phyloP scores from a whole-genome alignment of 23 red algal species.

The Gracilaria domingensis region DNA sequence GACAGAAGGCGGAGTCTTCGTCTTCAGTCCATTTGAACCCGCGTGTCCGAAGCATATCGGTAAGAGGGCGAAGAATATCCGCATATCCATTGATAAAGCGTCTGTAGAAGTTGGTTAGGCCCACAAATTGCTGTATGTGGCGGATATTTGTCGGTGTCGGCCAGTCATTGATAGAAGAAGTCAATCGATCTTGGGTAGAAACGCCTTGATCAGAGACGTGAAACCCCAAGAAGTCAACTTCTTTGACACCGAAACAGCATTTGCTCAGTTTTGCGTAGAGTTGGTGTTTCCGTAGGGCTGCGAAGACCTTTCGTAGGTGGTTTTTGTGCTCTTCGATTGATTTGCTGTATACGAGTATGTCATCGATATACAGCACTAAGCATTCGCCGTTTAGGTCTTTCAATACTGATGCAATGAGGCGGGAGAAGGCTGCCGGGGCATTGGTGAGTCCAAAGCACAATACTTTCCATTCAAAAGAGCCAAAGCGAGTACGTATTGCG shows the following conservation, averaged over 20 bases:
- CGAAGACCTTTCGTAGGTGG: not conserved
- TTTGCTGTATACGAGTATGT: not conserved
- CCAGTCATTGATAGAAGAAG: not conserved
- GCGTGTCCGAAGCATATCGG: not conserved
- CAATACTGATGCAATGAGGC: not conserved
- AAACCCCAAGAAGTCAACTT: no score
- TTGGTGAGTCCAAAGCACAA: constrained; percentile 35
- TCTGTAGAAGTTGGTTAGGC: no score
- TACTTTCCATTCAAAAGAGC: no score
- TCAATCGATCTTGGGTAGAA: not conserved
- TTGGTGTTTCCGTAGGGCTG: no score
- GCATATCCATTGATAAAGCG: constrained; percentile 26
- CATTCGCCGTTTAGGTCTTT: not conserved
- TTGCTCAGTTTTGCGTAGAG: no score
- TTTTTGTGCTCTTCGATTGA: not conserved
- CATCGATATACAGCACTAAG: no score
- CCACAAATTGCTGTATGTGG: no score
- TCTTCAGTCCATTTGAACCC: no score
- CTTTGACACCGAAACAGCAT: no score
- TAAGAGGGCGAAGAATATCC: not conserved
- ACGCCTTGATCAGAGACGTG: no score
- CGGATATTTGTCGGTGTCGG: not conserved
- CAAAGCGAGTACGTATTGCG: constrained; percentile 23
- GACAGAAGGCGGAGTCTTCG: not conserved
- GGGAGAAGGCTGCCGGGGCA: constrained; percentile 3